These are phyloP conservation scores for Hygrophila difformis DNA, from an alignment of 257 asterid species.

Conservation along the genomic window DNA sequence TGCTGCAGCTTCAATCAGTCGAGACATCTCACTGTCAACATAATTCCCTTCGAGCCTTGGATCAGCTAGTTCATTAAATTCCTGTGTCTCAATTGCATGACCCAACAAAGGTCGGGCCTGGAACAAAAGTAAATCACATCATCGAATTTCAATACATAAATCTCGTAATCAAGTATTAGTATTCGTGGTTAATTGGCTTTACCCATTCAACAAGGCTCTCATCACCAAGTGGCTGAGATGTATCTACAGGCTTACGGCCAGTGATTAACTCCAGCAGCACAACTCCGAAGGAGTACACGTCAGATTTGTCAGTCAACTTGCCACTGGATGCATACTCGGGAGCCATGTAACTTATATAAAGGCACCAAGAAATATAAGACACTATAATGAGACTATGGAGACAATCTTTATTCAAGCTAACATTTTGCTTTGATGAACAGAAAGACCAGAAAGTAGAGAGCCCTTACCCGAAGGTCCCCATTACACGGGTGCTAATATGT, in stretches of 20 bases:
- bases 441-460: slow-evolving; percentile 2
- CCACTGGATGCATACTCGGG: slow-evolving; percentile 98
- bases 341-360: slow-evolving; percentile 77
- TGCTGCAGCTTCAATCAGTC: slow-evolving; percentile 79
- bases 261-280: slow-evolving; percentile 81
- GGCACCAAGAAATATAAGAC: slow-evolving; percentile 6
- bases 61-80: slow-evolving; percentile 57
- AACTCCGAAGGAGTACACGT: slow-evolving; percentile 81
- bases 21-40: slow-evolving; percentile 52
- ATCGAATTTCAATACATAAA: too few species aligned
- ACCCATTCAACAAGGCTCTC: slow-evolving; percentile 99
- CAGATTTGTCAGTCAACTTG: slow-evolving; percentile 82
- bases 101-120: slow-evolving; percentile 89
- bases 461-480: slow-evolving; percentile 95
- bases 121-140: not conserved
- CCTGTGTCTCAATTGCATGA: slow-evolving; percentile 55
- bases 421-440: not conserved
- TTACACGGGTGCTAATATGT: slow-evolving; percentile 77
- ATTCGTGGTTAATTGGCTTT: slow-evolving; percentile 19
- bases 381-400: slow-evolving; percentile 1
- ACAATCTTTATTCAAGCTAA: slow-evolving; percentile 3
- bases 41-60: slow-evolving; percentile 62
- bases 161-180: not conserved
- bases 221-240: slow-evolving; percentile 81
- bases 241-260: slow-evolving; percentile 93